Base-by-base conservation (phyloP, 2,329 filamentous ascomycete genomes). In the Balansia obtecta region DNA sequence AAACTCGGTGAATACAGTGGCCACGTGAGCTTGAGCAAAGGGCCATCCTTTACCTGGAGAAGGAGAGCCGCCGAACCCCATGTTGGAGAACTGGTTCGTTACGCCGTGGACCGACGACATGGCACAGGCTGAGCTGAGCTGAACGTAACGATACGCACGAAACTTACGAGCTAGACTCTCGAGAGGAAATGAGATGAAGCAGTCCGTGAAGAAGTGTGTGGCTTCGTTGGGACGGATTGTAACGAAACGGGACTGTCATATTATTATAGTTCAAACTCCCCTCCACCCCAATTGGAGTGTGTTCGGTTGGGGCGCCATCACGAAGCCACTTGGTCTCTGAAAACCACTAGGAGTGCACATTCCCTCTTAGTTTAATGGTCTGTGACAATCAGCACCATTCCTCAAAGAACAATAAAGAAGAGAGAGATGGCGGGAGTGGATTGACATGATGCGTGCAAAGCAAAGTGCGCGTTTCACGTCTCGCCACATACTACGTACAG, bases 21-120 rank as follows among this genome's bases (percentile, higher is more conserved):
- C 13, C 33, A 11, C 33, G 12, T 12, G 8, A 2, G 3, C 33
- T 37, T 12, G 3, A 15, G 33, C 13, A 15, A 11, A 6, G 33
- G 33, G 33, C 33, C 3, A 52, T 54, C 16, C 55, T 30, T 43
- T 56, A 58, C 27, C 57, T 57, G 3, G 51, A 47, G 8, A 47
- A 52, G 52, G 16, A 51, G 43, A n/a, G 44, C 46, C 42, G 27
- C 48, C 34, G 34, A 50, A 50, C 30, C 48, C 42, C 48, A 50
- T 50, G 30, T 40, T 41, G 13, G 39, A 40, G 30, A 46, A 48
- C 32, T 49, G 50, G 46, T 18, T 30, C 37, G 44, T 47, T 38
- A 50, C 20, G 20, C 48, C 48, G 13, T 45, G 42, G 33, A 45
- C 34, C 42, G 48, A 50, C 42, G 48, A 50, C 48, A 50, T 50